Conservation (phyloP, 1,139 yeast species). For the Blastobotrys arbuscula region DNA sequence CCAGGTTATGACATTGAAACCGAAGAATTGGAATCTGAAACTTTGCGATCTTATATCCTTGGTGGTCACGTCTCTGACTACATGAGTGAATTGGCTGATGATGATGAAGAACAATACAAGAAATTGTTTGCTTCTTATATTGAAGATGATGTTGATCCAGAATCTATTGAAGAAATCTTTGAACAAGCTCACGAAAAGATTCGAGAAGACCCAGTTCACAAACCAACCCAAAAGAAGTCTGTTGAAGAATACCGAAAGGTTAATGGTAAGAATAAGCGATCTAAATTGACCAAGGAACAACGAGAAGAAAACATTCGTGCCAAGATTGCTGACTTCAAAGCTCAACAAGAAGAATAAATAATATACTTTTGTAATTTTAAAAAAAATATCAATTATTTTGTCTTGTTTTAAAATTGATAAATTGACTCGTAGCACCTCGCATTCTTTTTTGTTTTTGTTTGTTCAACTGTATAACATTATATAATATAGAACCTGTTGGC, state of each 20-base stretch:
- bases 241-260: slow-evolving; percentile 98
- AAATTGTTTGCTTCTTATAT: slow-evolving; percentile 94
- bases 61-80: slow-evolving; percentile 99
- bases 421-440: too few species aligned
- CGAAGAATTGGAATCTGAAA: slow-evolving; percentile 97
- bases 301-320: slow-evolving; percentile 83
- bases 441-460: too few species aligned
- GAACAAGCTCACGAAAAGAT: slow-evolving; percentile 89
- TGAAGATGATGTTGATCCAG: slow-evolving; percentile 96
- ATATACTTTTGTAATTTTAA: too few species aligned
- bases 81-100: slow-evolving; percentile 99
- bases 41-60: slow-evolving; percentile 97
- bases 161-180: slow-evolving; percentile 93
- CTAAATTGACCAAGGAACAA: slow-evolving; percentile 86
- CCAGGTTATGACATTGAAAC: slow-evolving; percentile 99
- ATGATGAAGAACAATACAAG: slow-evolving; percentile 99
- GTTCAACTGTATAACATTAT: too few species aligned
- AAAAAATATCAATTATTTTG: too few species aligned
- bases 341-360: slow-evolving; percentile 12
- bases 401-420: neutral
- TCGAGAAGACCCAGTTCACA: slow-evolving; percentile 84
- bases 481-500: too few species aligned
- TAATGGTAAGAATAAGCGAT: slow-evolving; percentile 85
- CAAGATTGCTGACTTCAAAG: slow-evolving; percentile 62
- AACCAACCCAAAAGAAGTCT: slow-evolving; percentile 90